phyloP scores from a whole-genome alignment of 352 stramenopile genomes.

The Phytopythium litorale region DNA sequence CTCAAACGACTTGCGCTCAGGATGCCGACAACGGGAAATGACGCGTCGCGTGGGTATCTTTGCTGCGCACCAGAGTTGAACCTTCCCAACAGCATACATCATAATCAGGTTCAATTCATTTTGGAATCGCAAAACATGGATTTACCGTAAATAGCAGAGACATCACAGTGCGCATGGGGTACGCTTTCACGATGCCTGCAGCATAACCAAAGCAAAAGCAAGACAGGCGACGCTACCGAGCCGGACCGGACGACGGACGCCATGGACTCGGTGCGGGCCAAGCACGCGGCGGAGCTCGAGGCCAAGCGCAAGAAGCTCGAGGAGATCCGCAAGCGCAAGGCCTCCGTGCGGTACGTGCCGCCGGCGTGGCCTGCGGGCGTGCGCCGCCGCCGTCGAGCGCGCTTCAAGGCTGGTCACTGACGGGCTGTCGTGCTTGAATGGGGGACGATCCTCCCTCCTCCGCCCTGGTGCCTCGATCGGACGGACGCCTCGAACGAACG shows the following conservation, averaged over 20 bases:
- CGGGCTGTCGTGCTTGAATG: background rate
- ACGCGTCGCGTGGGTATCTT: too few relatives aligned
- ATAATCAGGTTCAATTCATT: background rate
- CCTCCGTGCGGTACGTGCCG: constrained; percentile 50
- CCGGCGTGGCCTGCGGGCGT: too few relatives aligned
- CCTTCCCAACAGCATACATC: background rate
- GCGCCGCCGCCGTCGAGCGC: background rate
- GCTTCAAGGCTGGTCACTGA: background rate
- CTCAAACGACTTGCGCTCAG: too few relatives aligned
- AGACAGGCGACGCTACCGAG: too few relatives aligned
- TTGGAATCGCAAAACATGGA: background rate
- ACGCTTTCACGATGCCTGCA: background rate
- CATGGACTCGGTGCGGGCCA: constrained; percentile 75
- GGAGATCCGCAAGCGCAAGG: constrained; percentile 85
- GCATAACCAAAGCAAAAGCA: too few relatives aligned
- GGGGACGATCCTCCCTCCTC: background rate
- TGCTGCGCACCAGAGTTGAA: background rate
- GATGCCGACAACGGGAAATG: too few relatives aligned
- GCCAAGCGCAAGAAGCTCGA: constrained; percentile 89
- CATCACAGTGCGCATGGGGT: background rate
- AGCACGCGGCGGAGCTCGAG: constrained; percentile 83
- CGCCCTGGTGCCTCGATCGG: background rate
- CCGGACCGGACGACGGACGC: too few relatives aligned
- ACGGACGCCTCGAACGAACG: background rate
- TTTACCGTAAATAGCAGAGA: background rate